These are phyloP conservation scores for Ustilago tritici DNA, from an alignment of 1,284 basidiomycete genomes.

Conservation along the genomic window DNA sequence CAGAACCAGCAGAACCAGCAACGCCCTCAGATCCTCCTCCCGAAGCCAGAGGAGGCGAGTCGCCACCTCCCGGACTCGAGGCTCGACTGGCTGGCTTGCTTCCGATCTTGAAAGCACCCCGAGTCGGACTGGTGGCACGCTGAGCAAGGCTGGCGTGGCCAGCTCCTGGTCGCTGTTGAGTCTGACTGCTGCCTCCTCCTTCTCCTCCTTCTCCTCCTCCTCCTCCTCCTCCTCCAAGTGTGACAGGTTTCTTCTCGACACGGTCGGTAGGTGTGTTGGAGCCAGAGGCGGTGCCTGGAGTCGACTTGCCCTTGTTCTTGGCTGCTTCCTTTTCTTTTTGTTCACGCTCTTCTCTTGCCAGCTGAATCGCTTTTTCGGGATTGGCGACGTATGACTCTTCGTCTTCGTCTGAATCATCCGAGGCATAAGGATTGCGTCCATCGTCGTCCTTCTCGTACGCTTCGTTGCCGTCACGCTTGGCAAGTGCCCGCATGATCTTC, in stretches of 20 bases:
- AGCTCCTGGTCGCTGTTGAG: slow-evolving; percentile 53
- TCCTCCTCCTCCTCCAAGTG: neutral
- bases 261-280: slow-evolving; percentile 46
- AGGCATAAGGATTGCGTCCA: slow-evolving; percentile 64
- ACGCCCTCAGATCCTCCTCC: neutral
- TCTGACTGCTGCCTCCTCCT: neutral
- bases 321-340: slow-evolving; percentile 49
- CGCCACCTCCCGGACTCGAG: slow-evolving; percentile 42
- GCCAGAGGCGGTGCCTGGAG: slow-evolving; percentile 30
- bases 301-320: slow-evolving; percentile 42
- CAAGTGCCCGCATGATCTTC: slow-evolving; percentile 68
- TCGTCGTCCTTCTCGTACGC: slow-evolving; percentile 68
- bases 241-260: slow-evolving; percentile 41
- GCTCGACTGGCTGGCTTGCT: slow-evolving; percentile 54
- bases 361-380: slow-evolving; percentile 66
- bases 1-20: slow-evolving; percentile 14
- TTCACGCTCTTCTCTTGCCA: slow-evolving; percentile 66
- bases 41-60: slow-evolving; percentile 37
- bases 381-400: slow-evolving; percentile 66
- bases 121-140: slow-evolving; percentile 54
- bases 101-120: slow-evolving; percentile 46
- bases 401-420: slow-evolving; percentile 65
- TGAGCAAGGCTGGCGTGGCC: slow-evolving; percentile 59
- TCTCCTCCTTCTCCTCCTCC: too few relatives aligned
- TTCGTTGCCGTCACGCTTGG: slow-evolving; percentile 64